Conservation (phyloP, 768 basidiomycete species). For the Kwoniella shandongensis region DNA sequence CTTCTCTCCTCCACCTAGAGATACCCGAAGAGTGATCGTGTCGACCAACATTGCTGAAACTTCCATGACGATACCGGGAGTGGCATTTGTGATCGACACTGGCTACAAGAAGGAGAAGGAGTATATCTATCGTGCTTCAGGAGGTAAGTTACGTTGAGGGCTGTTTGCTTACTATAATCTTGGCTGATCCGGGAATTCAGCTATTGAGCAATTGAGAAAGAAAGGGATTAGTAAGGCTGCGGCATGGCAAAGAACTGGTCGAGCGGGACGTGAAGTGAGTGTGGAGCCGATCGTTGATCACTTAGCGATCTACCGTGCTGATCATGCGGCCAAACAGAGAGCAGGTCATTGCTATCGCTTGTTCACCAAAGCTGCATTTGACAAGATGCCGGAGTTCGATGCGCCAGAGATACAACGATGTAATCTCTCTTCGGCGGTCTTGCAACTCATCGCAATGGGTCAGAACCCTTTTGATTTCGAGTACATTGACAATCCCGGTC, state of each 20-base stretch:
- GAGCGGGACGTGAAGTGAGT: slow-evolving; percentile 86
- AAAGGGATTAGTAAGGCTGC: slow-evolving; percentile 84
- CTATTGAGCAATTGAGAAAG: slow-evolving; percentile 81
- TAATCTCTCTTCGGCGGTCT: slow-evolving; percentile 74
- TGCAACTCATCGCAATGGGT: slow-evolving; percentile 81
- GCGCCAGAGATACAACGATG: slow-evolving; percentile 90
- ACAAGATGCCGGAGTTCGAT: slow-evolving; percentile 63
- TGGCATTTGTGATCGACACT: slow-evolving; percentile 92
- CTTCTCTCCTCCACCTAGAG: slow-evolving; percentile 66
- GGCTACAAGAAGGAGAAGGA: slow-evolving; percentile 95
- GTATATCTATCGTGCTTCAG: slow-evolving; percentile 67
- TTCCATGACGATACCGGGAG: slow-evolving; percentile 92
- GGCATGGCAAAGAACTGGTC: slow-evolving; percentile 82
- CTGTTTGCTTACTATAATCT: not conserved
- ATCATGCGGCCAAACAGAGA: too few species aligned
- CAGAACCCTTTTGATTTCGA: slow-evolving; percentile 78
- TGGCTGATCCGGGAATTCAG: slow-evolving; percentile 54
- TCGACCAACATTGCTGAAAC: slow-evolving; percentile 99
- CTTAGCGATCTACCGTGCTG: too few species aligned
- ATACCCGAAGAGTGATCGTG: slow-evolving; percentile 84
- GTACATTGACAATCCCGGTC: slow-evolving; percentile 83
- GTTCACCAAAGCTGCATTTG: slow-evolving; percentile 81
- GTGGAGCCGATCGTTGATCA: not conserved
- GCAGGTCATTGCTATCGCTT: slow-evolving; percentile 84
- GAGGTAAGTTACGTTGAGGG: slow-evolving; percentile 59